Evolutionary conservation across 1,284 basidiomycete genomes (phyloP).

Genomic region (Xanthoconium separans): DNA sequence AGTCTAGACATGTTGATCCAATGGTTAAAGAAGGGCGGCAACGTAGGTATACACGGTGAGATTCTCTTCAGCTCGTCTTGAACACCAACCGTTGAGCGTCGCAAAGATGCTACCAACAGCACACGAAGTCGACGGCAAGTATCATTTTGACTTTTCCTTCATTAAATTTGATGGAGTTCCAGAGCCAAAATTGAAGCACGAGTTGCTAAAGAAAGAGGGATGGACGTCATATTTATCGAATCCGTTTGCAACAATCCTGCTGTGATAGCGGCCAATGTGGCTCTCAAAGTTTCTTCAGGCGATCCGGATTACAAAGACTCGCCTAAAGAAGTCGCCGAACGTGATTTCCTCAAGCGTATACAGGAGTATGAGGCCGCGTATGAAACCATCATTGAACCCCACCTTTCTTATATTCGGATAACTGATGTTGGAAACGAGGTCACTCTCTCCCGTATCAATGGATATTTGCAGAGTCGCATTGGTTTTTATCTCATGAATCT

Average conservation of each 20-base stretch:
- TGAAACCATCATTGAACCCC: conserved; percentile 87
- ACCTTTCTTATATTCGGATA: conserved; percentile 85
- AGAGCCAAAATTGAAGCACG: conserved; percentile 81
- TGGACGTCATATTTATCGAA: conserved; percentile 93
- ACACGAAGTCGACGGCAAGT: conserved; percentile 70
- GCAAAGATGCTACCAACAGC: conserved; percentile 89
- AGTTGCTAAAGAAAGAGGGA: conserved; percentile 87
- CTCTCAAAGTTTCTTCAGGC: conserved; percentile 92
- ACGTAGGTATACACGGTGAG: conserved; percentile 96
- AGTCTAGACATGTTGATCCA: conserved; percentile 93
- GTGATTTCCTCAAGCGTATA: conserved; percentile 91
- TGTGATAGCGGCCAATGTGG: conserved; percentile 93
- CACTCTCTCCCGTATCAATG: conserved; percentile 81
- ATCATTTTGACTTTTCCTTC: not conserved
- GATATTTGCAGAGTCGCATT: conserved; percentile 94
- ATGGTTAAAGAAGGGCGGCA: conserved; percentile 95
- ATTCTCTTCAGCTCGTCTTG: conserved; percentile 13
- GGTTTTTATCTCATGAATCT: conserved; percentile 99
- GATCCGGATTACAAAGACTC: conserved; percentile 97
- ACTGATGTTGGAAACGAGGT: conserved; percentile 88
- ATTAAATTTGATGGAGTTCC: conserved; percentile 9
- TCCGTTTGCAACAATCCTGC: conserved; percentile 92
- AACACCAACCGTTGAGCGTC: conserved; percentile 10
- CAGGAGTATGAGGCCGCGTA: conserved; percentile 95
- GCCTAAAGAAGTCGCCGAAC: conserved; percentile 82